These are phyloP conservation scores for Ustilago vetiveriae DNA, from an alignment of 1,284 basidiomycete genomes.

Conservation along the genomic window DNA sequence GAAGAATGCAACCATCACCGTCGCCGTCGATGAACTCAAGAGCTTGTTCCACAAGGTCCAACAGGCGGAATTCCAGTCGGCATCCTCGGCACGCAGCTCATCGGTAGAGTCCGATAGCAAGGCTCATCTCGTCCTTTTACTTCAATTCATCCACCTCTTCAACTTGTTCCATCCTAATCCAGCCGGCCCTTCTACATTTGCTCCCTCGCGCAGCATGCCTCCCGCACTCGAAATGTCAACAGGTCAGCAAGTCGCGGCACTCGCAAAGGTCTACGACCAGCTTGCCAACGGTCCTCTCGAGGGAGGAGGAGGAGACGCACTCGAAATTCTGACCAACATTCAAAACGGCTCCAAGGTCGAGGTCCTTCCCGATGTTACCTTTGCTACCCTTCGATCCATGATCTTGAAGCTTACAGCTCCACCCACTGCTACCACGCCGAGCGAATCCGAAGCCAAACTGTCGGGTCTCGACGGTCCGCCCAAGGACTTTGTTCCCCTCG, in stretches of 20 bases:
- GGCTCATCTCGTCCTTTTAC: constrained; percentile 29
- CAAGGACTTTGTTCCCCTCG: constrained; percentile 18
- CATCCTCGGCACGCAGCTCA: constrained; percentile 2
- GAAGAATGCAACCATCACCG: constrained; percentile 32
- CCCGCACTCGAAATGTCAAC: constrained; percentile 39
- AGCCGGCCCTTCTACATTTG: constrained; percentile 23
- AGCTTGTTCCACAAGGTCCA: constrained; percentile 26
- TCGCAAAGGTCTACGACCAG: constrained; percentile 41
- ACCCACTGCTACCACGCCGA: constrained; percentile 14
- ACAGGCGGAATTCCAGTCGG: constrained; percentile 10
- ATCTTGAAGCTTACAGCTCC: constrained; percentile 44
- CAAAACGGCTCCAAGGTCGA: constrained; percentile 26
- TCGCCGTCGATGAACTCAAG: constrained; percentile 33
- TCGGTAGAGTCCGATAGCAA: constrained; percentile 16
- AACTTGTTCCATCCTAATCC: constrained; percentile 43
- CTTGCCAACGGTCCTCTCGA: constrained; percentile 46
- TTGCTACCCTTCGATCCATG: constrained; percentile 33
- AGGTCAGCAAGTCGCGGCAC: constrained; percentile 38
- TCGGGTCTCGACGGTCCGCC: constrained; percentile 21
- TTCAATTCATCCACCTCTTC: constrained; percentile 54
- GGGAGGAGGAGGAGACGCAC: constrained; percentile 40
- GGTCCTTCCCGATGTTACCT: constrained; percentile 38
- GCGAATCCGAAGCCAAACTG: neutral
- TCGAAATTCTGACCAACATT: constrained; percentile 37
- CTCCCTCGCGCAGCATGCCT: constrained; percentile 26